Conservation (phyloP, 2,329 filamentous ascomycete species). For the Talaromyces atroroseus region DNA sequence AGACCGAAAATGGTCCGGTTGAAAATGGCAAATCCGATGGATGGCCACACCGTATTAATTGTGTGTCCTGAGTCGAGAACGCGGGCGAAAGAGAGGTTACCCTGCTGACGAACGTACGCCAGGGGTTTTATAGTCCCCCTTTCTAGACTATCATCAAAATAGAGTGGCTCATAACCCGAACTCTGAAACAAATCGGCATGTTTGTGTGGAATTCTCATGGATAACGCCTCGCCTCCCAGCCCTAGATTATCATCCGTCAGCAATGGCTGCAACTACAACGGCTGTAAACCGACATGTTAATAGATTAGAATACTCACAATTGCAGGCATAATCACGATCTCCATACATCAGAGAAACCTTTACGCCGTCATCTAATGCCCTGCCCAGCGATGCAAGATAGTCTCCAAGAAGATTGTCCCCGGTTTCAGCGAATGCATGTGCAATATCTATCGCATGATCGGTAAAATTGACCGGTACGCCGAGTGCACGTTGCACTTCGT, state of each 20-base stretch:
- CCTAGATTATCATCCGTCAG: too few relatives aligned
- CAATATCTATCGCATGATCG: constrained; percentile 39
- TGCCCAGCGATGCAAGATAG: constrained; percentile 32
- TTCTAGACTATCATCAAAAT: too few relatives aligned
- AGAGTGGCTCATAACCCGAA: too few relatives aligned
- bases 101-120: too few relatives aligned
- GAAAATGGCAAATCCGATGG: background rate
- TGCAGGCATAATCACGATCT: constrained; percentile 46
- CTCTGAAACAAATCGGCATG: too few relatives aligned
- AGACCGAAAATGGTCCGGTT: background rate
- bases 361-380: constrained; percentile 49
- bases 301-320: too few relatives aligned
- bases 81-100: constrained; percentile 45
- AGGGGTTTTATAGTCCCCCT: too few relatives aligned
- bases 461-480: constrained; percentile 59
- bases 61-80: constrained; percentile 45
- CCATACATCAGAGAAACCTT: constrained; percentile 55
- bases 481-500: constrained; percentile 52
- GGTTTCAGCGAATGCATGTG: constrained; percentile 40
- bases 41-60: background rate
- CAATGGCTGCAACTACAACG: too few relatives aligned
- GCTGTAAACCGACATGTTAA: too few relatives aligned
- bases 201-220: too few relatives aligned
- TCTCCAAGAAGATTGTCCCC: constrained; percentile 46
- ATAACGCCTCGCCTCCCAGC: too few relatives aligned